Base-by-base conservation (phyloP, 352 stramenopile genomes). In the Blastocystis sp. region DNA sequence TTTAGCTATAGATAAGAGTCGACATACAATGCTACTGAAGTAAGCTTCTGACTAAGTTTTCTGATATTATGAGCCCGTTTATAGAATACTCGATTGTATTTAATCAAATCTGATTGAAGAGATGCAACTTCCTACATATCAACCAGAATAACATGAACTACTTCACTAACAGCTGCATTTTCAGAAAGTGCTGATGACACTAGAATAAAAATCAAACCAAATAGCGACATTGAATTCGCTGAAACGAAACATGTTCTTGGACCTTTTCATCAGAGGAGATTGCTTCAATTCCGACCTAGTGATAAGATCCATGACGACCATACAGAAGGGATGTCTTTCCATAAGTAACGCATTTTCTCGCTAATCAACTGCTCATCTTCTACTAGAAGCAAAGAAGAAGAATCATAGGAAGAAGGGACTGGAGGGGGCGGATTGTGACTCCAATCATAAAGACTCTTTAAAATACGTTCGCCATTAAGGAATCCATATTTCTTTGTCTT, bases 1-100 rank as follows among this genome's bases (percentile, higher is more conserved):
- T 83, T 83, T 19, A 83, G 35, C 71, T 83, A 83, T 9, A 51
- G 37, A 42, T 37, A 32, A 66, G 19, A 11, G 11, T 19, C 14
- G 1, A 24, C 5, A 16, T 24, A 14, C 12, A 21, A 46, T 0
- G 5, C 2, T 9, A 83, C 71, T 14, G 71, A 37, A 37, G 39
- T 46, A 35, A 83, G 56, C 43, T 66, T 57, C 6, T 46, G 12
- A n/a, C 66, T 63, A 11, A 83, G 12, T 51, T 27, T 11, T n/a
- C 65, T 83, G 11, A 39, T 19, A 9, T 54, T 83, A 12, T 27
- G 49, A 35, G 66, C 19, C 0, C 58, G 27, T 19, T 51, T 37
- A 63, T 65, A 67, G 21, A 52, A 83, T 12, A 83, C 35, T 9
- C 71, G 71, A n/a, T 83, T 83, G 11, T 11, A 65, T n/a, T 39